Evolutionary conservation across 805 yeast genomes (phyloP).

Genomic region (Metschnikowia rubicola): DNA sequence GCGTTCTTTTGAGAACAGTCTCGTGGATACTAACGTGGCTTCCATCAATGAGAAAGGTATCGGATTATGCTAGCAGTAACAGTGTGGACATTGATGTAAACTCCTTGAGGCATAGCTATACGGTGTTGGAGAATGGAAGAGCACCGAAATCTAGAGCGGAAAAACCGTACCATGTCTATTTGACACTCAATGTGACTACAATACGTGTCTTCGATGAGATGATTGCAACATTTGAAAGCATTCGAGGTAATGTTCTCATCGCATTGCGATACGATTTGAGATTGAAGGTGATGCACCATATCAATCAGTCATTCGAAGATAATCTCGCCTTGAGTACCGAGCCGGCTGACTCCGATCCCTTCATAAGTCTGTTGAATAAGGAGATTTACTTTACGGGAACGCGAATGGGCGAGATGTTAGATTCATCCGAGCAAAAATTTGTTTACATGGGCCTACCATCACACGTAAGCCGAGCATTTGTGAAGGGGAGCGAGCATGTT

Average conservation of each 20-base stretch:
- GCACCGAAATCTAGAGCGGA: slow-evolving; percentile 18
- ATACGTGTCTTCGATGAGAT: slow-evolving; percentile 35
- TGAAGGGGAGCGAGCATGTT: slow-evolving; percentile 51
- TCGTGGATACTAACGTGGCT: slow-evolving; percentile 61
- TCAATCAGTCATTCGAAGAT: slow-evolving; percentile 46
- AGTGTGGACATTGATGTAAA: slow-evolving; percentile 23
- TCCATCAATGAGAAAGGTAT: slow-evolving; percentile 46
- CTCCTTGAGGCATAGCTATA: slow-evolving; percentile 38
- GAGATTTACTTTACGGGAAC: slow-evolving; percentile 47
- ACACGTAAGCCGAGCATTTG: slow-evolving; percentile 49
- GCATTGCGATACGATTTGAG: slow-evolving; percentile 58
- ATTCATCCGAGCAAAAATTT: slow-evolving; percentile 29
- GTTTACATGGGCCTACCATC: slow-evolving; percentile 47
- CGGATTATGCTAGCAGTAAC: slow-evolving; percentile 25
- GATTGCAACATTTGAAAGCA: slow-evolving; percentile 29
- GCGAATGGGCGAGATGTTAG: slow-evolving; percentile 31
- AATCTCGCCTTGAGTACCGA: slow-evolving; percentile 53
- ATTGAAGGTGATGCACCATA: slow-evolving; percentile 48
- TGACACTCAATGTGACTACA: slow-evolving; percentile 32
- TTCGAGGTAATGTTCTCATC: slow-evolving; percentile 39
- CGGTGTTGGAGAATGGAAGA: slow-evolving; percentile 40
- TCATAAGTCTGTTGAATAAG: slow-evolving; percentile 48
- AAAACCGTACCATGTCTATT: slow-evolving; percentile 25
- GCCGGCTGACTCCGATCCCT: slow-evolving; percentile 58
- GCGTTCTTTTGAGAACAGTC: slow-evolving; percentile 52